phyloP scores from a whole-genome alignment of 306 rosid species.

The Bauhinia variegata region DNA sequence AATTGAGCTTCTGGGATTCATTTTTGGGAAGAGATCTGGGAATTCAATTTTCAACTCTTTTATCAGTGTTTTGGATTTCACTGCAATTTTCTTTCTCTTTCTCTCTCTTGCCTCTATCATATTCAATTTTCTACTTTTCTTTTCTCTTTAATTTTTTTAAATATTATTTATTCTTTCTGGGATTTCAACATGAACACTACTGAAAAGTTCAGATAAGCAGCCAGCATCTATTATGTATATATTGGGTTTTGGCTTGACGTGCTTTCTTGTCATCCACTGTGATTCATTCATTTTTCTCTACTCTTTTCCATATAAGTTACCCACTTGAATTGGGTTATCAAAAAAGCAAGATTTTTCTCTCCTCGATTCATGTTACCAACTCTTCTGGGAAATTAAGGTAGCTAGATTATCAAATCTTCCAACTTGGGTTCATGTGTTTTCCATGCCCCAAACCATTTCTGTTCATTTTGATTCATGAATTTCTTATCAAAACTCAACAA shows the following conservation, averaged over 20 bases:
- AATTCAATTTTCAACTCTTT: background rate
- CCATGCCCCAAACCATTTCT: slow-evolving; percentile 37
- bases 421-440: slow-evolving; percentile 43
- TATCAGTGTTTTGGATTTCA: too few relatives aligned
- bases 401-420: slow-evolving; percentile 39
- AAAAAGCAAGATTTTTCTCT: too few relatives aligned
- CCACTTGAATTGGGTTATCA: slow-evolving; percentile 38
- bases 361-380: slow-evolving; percentile 40
- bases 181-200: slow-evolving; percentile 17
- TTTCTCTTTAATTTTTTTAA: too few relatives aligned
- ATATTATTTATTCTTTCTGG: too few relatives aligned
- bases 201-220: slow-evolving; percentile 12
- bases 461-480: slow-evolving; percentile 32
- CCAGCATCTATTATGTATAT: too few relatives aligned
- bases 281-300: slow-evolving; percentile 40
- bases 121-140: background rate
- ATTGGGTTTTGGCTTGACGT: slow-evolving; percentile 43
- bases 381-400: slow-evolving; percentile 7
- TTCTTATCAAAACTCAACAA: slow-evolving; percentile 23
- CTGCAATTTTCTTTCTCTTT: slow-evolving; percentile 19
- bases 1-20: background rate
- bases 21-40: slow-evolving; percentile 40
- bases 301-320: slow-evolving; percentile 41
- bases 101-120: background rate
- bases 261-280: slow-evolving; percentile 41